Percentiles rank a stretch among this genome's conserved stretches.
Evolutionary conservation across 2,329 filamentous ascomycete species (phyloP).

Genomic region (Fusarium tanahbumbuense): DNA sequence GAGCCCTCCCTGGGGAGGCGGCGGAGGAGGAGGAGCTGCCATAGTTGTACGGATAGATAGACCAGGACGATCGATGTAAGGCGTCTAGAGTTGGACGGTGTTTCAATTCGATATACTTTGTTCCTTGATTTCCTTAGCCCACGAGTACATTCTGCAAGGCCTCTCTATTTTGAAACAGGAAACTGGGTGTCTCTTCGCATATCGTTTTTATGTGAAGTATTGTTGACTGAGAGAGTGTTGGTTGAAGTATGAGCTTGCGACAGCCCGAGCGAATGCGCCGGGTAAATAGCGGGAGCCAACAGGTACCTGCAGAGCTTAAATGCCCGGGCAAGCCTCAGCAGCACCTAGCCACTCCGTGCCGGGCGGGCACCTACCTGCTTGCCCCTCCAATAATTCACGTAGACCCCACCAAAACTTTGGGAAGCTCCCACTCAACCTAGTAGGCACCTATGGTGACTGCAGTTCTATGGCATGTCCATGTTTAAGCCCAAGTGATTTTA

Average conservation of each 20-base stretch:
- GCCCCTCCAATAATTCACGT: slow-evolving; percentile 50
- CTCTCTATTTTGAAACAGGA: not conserved
- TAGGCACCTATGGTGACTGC: slow-evolving; percentile 16
- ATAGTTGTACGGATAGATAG: slow-evolving; percentile 34
- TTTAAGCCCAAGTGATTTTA: slow-evolving; percentile 28
- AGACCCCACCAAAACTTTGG: slow-evolving; percentile 49
- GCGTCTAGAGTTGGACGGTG: not conserved
- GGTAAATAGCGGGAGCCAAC: slow-evolving; percentile 46
- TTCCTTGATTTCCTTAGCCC: not conserved
- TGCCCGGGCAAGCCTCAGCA: not conserved
- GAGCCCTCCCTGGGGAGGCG: slow-evolving; percentile 62
- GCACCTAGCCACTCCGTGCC: slow-evolving; percentile 5
- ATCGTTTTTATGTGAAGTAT: not conserved
- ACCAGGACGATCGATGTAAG: not conserved
- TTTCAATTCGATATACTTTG: not conserved
- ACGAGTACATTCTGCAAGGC: not conserved
- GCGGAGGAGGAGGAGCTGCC: slow-evolving; percentile 49
- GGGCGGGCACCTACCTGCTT: slow-evolving; percentile 13
- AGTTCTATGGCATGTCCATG: slow-evolving; percentile 3
- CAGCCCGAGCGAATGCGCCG: slow-evolving; percentile 38
- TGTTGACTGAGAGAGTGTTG: not conserved
- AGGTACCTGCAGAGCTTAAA: not conserved
- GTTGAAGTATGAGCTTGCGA: not conserved
- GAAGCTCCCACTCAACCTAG: slow-evolving; percentile 19
- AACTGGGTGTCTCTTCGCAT: not conserved